Evolutionary conservation across 495 filamentous ascomycete genomes (phyloP).

Genomic region (Neurospora pannonica): DNA sequence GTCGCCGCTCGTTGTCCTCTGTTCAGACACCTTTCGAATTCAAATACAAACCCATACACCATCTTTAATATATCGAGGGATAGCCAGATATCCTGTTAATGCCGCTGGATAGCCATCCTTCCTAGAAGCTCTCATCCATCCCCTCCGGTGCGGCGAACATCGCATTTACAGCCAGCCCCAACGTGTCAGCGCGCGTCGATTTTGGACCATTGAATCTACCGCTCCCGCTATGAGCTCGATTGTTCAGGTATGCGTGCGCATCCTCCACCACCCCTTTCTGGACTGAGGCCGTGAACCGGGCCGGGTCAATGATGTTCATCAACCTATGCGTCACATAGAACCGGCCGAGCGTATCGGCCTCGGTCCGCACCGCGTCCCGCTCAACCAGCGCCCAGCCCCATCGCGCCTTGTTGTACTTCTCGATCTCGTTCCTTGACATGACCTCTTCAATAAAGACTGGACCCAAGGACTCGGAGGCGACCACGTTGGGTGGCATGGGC

Average conservation of each 20-base stretch:
- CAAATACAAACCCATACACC: neutral
- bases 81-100: neutral
- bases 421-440: constrained; percentile 22
- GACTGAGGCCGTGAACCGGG: constrained; percentile 13
- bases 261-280: constrained; percentile 18
- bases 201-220: constrained; percentile 2
- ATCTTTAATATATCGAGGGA: neutral
- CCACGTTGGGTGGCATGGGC: constrained; percentile 5
- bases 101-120: neutral
- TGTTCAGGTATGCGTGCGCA: constrained; percentile 32
- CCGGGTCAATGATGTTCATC: constrained; percentile 23
- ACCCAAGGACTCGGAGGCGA: constrained; percentile 14
- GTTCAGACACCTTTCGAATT: neutral
- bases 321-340: constrained; percentile 35
- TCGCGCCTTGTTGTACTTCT: constrained; percentile 8
- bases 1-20: neutral
- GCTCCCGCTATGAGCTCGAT: constrained; percentile 22
- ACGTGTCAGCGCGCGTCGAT: constrained; percentile 4
- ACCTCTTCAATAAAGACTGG: constrained; percentile 28
- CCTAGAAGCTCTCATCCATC: constrained; percentile 14
- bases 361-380: constrained; percentile 12
- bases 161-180: constrained; percentile 13
- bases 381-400: constrained; percentile 25
- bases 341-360: constrained; percentile 26
- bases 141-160: constrained; percentile 14